Conservation (phyloP, 768 basidiomycete species). For the Suillus weaverae region DNA sequence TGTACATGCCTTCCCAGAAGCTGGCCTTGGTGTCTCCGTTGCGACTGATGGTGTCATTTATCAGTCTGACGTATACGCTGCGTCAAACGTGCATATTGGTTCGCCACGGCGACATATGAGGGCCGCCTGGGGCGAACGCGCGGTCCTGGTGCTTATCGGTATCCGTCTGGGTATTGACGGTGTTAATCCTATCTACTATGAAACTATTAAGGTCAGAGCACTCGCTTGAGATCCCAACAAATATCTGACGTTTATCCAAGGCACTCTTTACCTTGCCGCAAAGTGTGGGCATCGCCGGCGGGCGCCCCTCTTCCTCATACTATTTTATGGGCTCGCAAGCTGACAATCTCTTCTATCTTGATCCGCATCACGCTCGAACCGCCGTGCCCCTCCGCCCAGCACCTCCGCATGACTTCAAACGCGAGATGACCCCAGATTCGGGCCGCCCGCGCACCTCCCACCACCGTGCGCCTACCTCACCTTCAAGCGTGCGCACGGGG, state of each 20-base stretch:
- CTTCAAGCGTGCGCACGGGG: slow-evolving; percentile 51
- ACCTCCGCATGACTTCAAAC: slow-evolving; percentile 33
- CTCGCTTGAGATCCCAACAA: neutral
- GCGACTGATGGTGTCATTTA: slow-evolving; percentile 83
- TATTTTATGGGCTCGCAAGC: slow-evolving; percentile 96
- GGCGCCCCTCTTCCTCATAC: slow-evolving; percentile 94
- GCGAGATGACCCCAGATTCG: slow-evolving; percentile 33
- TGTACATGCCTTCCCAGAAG: slow-evolving; percentile 75
- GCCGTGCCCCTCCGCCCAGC: slow-evolving; percentile 68
- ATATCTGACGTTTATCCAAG: slow-evolving; percentile 38
- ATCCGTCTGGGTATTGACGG: slow-evolving; percentile 88
- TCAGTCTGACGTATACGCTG: slow-evolving; percentile 82
- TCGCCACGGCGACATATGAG: slow-evolving; percentile 33
- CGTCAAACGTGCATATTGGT: slow-evolving; percentile 46
- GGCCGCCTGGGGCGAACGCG: slow-evolving; percentile 72
- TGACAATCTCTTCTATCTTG: slow-evolving; percentile 81
- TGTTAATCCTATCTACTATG: slow-evolving; percentile 94
- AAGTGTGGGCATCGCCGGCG: slow-evolving; percentile 95
- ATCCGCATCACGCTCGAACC: slow-evolving; percentile 78
- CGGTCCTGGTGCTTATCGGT: slow-evolving; percentile 85
- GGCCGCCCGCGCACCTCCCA: slow-evolving; percentile 26
- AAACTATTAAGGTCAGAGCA: slow-evolving; percentile 66
- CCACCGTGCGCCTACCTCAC: slow-evolving; percentile 44
- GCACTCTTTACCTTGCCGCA: slow-evolving; percentile 90
- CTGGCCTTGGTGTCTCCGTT: slow-evolving; percentile 77